These are phyloP conservation scores for Neurospora sp. DNA, from an alignment of 495 filamentous ascomycete genomes.

Conservation along the genomic window DNA sequence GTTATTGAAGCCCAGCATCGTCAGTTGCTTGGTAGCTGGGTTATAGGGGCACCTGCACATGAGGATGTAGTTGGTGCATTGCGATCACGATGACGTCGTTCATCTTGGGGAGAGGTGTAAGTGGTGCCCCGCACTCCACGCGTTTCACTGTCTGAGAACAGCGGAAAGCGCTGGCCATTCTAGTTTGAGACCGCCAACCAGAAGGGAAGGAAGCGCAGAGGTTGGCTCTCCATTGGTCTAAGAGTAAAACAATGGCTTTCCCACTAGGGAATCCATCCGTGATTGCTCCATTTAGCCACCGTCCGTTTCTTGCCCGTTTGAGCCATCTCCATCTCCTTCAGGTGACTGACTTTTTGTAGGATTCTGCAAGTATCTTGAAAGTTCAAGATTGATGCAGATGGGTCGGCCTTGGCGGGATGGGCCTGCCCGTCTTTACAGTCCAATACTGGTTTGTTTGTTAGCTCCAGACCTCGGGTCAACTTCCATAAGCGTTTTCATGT, in stretches of 20 bases:
- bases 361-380: background rate
- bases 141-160: background rate
- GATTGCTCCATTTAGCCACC: background rate
- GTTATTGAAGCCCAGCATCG: background rate
- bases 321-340: background rate
- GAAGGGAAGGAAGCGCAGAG: background rate
- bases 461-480: too few relatives aligned
- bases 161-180: background rate
- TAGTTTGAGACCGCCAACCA: background rate
- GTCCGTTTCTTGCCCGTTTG: background rate
- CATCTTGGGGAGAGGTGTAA: background rate
- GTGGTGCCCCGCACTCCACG: background rate
- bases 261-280: background rate
- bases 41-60: background rate
- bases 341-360: background rate
- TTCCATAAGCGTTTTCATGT: too few relatives aligned
- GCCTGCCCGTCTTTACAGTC: background rate
- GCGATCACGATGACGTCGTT: slow-evolving; percentile 5
- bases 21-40: background rate
- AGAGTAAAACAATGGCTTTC: background rate
- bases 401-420: background rate
- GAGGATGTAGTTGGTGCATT: background rate
- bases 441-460: too few relatives aligned
- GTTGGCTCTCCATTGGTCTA: background rate
- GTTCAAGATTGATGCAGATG: background rate